Base-by-base conservation (phyloP, 768 basidiomycete species). In the Austroboletus eburneus region DNA sequence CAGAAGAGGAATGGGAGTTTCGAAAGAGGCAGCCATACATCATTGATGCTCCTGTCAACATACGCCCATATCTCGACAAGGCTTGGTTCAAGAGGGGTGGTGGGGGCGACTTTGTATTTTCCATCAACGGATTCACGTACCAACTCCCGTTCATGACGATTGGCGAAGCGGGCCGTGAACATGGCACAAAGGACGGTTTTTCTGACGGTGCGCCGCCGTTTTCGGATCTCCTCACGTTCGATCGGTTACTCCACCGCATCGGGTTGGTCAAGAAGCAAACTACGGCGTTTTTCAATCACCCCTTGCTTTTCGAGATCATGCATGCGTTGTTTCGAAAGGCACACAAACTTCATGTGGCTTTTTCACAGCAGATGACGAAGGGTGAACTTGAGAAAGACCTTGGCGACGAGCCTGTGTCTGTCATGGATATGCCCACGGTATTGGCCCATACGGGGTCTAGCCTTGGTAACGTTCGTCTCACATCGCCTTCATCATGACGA, bases 1-100 rank as follows among this genome's bases (percentile, higher is more conserved):
- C 39, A 4, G 17, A 40, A 3, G 24, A 18, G 5, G 39, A 40
- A n/a, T 29, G 39, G 25, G 18, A 4, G 3, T 29, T 32, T 42
- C 18, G 41, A 13, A 42, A 20, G 20, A 16, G 41, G 29, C 27
- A 42, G 29, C 41, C 41, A 0, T 73, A 78, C 66, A 63, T 69
- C 20, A 74, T 63, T 9, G 68, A 64, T 4, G 78, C 77, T 2
- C 78, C 79, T 8, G 49, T 79, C 21, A 81, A 76, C 58, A 46
- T 80, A 18, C 69, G 81, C 2, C 73, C 74, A 1, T 73, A 71
- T 49, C 70, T 81, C 9, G 72, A 79, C 57, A 50, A 57, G 18
- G 49, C 66, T 5, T 81, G 80, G 79, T 66, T 68, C 39, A 51
- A 67, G 2, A 52, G 45, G 1, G 79, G 79, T 0, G 80, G 80